These are phyloP conservation scores for Talaromyces sp. DNA, from an alignment of 2,329 filamentous ascomycete genomes.

Conservation along the genomic window DNA sequence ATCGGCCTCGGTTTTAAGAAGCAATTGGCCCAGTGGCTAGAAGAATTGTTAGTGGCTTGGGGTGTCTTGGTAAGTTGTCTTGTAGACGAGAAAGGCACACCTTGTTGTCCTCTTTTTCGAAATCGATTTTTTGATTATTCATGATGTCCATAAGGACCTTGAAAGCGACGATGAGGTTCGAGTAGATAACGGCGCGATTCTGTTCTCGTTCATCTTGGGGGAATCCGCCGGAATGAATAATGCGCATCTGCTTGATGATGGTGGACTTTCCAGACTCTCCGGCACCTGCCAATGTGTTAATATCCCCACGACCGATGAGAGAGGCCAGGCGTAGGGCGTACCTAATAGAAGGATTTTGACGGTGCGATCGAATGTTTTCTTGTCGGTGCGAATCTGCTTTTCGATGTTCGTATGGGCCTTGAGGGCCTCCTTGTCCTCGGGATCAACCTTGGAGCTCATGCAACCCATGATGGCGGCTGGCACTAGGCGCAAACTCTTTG, in stretches of 20 bases:
- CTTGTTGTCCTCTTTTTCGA: conserved; percentile 73
- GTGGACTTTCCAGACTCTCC: conserved; percentile 96
- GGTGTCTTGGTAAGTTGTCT: background rate
- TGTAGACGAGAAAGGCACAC: conserved; percentile 40
- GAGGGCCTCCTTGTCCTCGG: conserved; percentile 36
- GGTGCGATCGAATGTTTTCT: conserved; percentile 78
- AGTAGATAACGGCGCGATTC: conserved; percentile 93
- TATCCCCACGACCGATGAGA: background rate
- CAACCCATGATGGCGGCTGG: conserved; percentile 38
- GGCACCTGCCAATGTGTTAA: conserved; percentile 57
- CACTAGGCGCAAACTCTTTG: background rate
- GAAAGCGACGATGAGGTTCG: conserved; percentile 88
- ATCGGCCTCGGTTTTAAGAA: conserved; percentile 70
- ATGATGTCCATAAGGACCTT: conserved; percentile 87
- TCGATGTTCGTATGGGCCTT: conserved; percentile 66
- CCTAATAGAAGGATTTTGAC: conserved; percentile 92
- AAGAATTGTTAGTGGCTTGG: conserved; percentile 11
- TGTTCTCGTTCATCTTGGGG: conserved; percentile 83
- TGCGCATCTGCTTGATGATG: conserved; percentile 97
- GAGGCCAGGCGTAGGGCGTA: conserved; percentile 41
- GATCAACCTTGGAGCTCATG: conserved; percentile 36
- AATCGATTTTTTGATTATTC: conserved; percentile 74
- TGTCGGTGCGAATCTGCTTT: conserved; percentile 75
- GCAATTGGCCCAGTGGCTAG: conserved; percentile 71
- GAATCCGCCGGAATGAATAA: conserved; percentile 93